Percentiles rank a stretch among this genome's conserved stretches.
Conservation (phyloP, 495 filamentous ascomycete species). For the Massariosphaeria phaeospora region DNA sequence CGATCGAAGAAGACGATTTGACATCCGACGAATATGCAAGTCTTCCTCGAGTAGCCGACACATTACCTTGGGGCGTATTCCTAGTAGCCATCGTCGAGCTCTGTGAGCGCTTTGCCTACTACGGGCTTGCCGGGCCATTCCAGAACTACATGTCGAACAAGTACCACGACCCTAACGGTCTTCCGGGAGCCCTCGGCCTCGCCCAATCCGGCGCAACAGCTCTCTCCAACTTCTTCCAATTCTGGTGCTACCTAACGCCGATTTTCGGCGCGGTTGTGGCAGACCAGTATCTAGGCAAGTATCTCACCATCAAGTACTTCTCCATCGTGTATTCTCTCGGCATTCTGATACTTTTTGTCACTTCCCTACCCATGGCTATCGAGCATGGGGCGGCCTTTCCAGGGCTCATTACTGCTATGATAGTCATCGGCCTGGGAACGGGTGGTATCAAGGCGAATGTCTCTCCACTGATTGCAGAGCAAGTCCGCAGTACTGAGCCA, state of each 20-base stretch:
- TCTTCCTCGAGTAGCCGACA: constrained; percentile 29
- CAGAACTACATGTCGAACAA: constrained; percentile 35
- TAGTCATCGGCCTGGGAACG: constrained; percentile 56
- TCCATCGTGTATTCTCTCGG: constrained; percentile 44
- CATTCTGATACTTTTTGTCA: constrained; percentile 41
- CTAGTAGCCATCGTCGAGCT: constrained; percentile 33
- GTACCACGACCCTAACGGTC: constrained; percentile 28
- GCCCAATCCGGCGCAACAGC: constrained; percentile 52
- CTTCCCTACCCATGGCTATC: constrained; percentile 37
- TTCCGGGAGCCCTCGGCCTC: constrained; percentile 36
- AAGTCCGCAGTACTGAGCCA: constrained; percentile 58
- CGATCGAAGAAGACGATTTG: constrained; percentile 7
- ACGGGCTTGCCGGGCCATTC: constrained; percentile 30
- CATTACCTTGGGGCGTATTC: constrained; percentile 32
- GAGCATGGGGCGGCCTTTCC: constrained; percentile 33
- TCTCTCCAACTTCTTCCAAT: constrained; percentile 58
- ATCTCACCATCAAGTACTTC: constrained; percentile 59
- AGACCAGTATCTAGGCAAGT: constrained; percentile 62
- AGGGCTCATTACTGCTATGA: constrained; percentile 41
- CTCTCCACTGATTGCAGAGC: constrained; percentile 65
- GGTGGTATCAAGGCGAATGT: constrained; percentile 76
- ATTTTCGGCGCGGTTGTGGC: constrained; percentile 54
- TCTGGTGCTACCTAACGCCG: constrained; percentile 57
- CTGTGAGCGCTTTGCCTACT: constrained; percentile 33
- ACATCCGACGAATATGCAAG: constrained; percentile 18